Base-by-base conservation (phyloP, 768 basidiomycete species). In the Suillus discolor region DNA sequence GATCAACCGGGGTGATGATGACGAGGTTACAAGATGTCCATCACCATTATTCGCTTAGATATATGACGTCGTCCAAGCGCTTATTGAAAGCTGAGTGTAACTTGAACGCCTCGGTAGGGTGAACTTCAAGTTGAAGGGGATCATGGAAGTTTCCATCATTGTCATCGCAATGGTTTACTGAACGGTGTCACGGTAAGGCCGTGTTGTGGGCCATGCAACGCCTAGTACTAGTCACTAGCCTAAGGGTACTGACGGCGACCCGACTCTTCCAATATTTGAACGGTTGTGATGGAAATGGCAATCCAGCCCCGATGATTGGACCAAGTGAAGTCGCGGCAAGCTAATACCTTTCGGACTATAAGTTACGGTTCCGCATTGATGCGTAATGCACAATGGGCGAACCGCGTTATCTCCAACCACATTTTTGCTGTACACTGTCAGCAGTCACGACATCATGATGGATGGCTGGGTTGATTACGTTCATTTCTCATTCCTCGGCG, bases 391-490 rank as follows among this genome's bases (percentile, higher is more conserved):
- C 2, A 15, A 47, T n/a, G 7, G 11, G 23, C 23, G 2, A 23
- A 15, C 49, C 16, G 34, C 53, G 28, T 54, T 11, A 9, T 28
- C 53, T 11, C 18, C 11, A 54, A 34, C 54, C 54, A 55, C 49
- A 7, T 31, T 7, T 31, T 31, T 31, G 31, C 31, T 31, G 31
- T 6, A 31, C 31, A 15, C 39, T 36, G 25, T 34, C 34, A 34
- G 49, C 42, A 34, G 39, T 23, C 64, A 59, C 34, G 38, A 64
- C n/a, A 47, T 41, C 39, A 15, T 41, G 41, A 41, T 83, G 79
- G 80, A 82, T 31, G 83, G 82, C 1, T 84, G 83, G 83, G 71
- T 79, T 57, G 84, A 85, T 70, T 78, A 80, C 65, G 75, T 85
- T 7, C 83, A 84, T 67, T 67, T 78, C 57, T 67, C 71, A 7